Evolutionary conservation across 805 yeast genomes (phyloP).

Genomic region (Maudiozyma serrabonitensis): DNA sequence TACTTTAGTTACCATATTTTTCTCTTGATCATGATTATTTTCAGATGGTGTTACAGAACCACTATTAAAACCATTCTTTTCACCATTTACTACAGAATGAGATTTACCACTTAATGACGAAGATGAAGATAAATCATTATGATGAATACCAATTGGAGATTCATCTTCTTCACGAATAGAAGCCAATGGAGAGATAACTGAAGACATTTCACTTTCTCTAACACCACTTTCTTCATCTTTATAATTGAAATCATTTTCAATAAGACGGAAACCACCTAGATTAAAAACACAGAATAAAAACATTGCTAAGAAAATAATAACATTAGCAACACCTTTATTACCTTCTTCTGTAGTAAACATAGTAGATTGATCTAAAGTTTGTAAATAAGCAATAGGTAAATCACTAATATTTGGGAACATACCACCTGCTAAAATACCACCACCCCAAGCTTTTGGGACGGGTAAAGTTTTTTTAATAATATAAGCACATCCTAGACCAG

Average conservation of each 20-base stretch:
- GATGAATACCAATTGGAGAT: background rate
- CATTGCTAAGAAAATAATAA: conserved; percentile 63
- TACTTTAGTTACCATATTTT: background rate
- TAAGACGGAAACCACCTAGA: conserved; percentile 61
- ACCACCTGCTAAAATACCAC: conserved; percentile 62
- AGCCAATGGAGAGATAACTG: background rate
- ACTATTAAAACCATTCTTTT: background rate
- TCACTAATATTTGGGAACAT: conserved; percentile 68
- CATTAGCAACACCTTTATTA: conserved; percentile 71
- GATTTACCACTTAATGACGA: background rate
- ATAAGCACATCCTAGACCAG: conserved; percentile 42
- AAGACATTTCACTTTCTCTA: conserved; percentile 2
- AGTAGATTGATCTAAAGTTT: conserved; percentile 53
- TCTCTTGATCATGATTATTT: background rate
- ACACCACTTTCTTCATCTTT: conserved; percentile 19
- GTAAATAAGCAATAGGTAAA: conserved; percentile 67
- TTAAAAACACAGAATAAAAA: conserved; percentile 62
- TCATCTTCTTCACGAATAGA: background rate
- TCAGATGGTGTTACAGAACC: background rate
- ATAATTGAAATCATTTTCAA: conserved; percentile 55
- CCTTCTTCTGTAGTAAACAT: conserved; percentile 52
- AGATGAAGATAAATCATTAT: background rate
- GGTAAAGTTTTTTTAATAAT: conserved; percentile 26
- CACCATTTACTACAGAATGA: background rate
- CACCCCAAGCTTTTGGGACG: conserved; percentile 59